Percentiles rank a stretch among this genome's conserved stretches.
Evolutionary conservation across 768 basidiomycete species (phyloP).

Genomic region (Lentinula sp.): DNA sequence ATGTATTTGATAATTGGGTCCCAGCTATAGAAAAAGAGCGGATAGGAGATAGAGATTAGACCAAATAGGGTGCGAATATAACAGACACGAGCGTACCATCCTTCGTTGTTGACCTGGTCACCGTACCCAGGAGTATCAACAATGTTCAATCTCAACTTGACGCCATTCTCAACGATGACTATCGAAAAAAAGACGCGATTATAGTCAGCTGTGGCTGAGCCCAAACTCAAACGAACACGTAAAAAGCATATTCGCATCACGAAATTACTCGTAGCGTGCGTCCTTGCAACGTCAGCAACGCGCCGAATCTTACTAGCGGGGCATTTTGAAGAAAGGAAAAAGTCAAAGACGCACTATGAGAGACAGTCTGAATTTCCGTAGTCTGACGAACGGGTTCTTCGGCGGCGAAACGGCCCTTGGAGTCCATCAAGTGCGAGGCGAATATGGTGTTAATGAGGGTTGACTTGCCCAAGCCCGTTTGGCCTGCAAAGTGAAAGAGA

Average conservation of each 20-base stretch:
- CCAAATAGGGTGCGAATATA: constrained; percentile 7
- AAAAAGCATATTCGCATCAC: background rate
- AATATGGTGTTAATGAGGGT: constrained; percentile 99
- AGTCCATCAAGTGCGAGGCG: constrained; percentile 96
- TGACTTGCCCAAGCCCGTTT: constrained; percentile 97
- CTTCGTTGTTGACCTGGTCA: constrained; percentile 98
- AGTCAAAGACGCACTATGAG: constrained; percentile 64
- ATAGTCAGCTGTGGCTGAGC: background rate
- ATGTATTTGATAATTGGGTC: constrained; percentile 99
- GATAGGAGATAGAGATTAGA: background rate
- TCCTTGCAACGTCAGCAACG: background rate
- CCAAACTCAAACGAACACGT: background rate
- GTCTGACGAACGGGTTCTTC: constrained; percentile 92
- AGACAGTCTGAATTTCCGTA: constrained; percentile 92
- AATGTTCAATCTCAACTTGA: constrained; percentile 91
- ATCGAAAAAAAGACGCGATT: background rate
- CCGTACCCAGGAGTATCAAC: constrained; percentile 99
- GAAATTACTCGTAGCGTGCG: background rate
- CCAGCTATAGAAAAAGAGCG: constrained; percentile 54
- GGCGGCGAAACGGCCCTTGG: constrained; percentile 86
- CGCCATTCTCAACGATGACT: constrained; percentile 97
- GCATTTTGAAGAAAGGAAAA: background rate
- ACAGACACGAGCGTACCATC: constrained; percentile 56
- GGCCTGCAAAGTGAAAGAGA: constrained; percentile 46
- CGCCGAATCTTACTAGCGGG: background rate